Base-by-base conservation (phyloP, 2,329 filamentous ascomycete species). In the Colletotrichum destructivum region DNA sequence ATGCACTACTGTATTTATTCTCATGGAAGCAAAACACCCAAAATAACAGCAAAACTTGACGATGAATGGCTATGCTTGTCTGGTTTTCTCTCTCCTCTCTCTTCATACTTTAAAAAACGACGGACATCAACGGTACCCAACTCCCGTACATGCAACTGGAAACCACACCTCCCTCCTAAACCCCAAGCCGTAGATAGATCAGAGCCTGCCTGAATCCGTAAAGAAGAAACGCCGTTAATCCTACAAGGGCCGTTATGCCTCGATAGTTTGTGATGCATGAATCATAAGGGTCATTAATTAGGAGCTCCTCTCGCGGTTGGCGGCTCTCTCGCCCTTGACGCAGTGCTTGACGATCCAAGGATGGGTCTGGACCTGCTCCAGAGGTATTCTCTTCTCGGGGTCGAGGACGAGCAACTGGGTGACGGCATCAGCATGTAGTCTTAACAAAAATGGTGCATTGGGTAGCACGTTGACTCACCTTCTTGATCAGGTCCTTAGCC, bases 331-430 rank as follows among this genome's bases (percentile, higher is more conserved):
- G n/a, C 87, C 87, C 82, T 89, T 90, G 75, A 92, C 88, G 81
- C 96, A 98, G 82, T 98, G 94, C 87, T 98, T 98, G 76, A 98
- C 81, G 78, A 99, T 98, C 96, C 96, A 99, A 21, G 96, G 96
- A 81, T 98, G 96, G 63, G 88, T 88, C 81, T 96, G 92, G 47
- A 98, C 93, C 71, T 97, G 92, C 18, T 98, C 95, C 13, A 99
- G 89, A 4, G 95, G 90, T 76, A 99, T 93, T 75, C 96, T 89
- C 87, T 98, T 98, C 78, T 97, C 94, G 0, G 96, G 96, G 79
- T 98, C 95, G 67, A 98, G 88, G 23, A 98, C 94, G 54, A 99
- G 89, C 49, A 98, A 86, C 94, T 93, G 81, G 59, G 23, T 13
- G n/a, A 57, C n/a, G 12, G 2, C 7, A 73, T 78, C 61, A 77